Base-by-base conservation (phyloP, 208 protist genomes). In the Leptomonas pyrrhocoris region DNA sequence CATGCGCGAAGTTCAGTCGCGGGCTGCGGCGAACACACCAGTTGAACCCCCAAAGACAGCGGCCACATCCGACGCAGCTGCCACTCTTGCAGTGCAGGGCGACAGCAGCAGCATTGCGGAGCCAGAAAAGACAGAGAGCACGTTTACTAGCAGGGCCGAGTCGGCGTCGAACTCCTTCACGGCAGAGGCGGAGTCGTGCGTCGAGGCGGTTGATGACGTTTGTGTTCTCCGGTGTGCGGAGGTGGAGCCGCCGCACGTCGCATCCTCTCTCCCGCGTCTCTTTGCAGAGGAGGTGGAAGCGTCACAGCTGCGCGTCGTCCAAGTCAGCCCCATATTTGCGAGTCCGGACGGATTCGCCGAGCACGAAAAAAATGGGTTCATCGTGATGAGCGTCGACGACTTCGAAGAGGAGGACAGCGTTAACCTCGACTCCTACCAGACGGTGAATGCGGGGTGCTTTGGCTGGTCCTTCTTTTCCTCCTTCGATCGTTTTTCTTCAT, bases 391-490 rank as follows among this genome's bases (percentile, higher is more conserved):
- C 0, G 53, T 40, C 9, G 68, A 64, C 0, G 69, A 50, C 13
- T 23, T 15, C 27, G 61, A 34, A 8, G 57, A 84, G 9, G 73
- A 66, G 12, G 72, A 68, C 8, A 59, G 8, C 15, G 18, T 38
- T 16, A 18, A 58, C 16, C 21, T 54, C 8, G 62, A 61, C 28
- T 60, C 77, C 18, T 68, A 86, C 48, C 71, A 56, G 7, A 67
- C 74, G 13, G 74, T 90, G 21, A 85, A 83, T 53, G 79, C 81
- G 0, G 85, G 85, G 13, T 90, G 85, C 55, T 90, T 90, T 62
- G 85, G 85, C 0, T 80, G 87, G 40, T 87, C 81, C 11, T 90
- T 90, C 51, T 84, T 81, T 31, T 85, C 83, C 8, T 61, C 60
- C 36, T 49, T 18, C 48, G 12, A n/a, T 49, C 27, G n/a, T 62